Percentiles rank a stretch among this genome's conserved stretches.
Evolutionary conservation across 495 filamentous ascomycete genomes (phyloP).

Genomic region (Penicillium psychrofluorescens): DNA sequence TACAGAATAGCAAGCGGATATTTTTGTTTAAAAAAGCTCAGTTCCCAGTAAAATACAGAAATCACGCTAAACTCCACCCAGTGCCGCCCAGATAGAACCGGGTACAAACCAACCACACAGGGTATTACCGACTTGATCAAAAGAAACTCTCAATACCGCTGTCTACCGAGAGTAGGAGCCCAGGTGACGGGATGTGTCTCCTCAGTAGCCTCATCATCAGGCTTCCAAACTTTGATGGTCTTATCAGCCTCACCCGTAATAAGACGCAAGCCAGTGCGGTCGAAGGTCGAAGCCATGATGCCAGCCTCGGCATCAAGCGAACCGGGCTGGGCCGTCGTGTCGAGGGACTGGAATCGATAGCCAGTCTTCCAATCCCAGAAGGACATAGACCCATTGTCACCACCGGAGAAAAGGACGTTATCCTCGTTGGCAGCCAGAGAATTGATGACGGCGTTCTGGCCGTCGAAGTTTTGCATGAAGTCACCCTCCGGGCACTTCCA

Average conservation of each 20-base stretch:
- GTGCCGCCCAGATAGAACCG: conserved; percentile 14
- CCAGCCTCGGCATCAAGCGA: conserved; percentile 90
- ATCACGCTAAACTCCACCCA: conserved; percentile 26
- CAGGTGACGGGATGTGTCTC: conserved; percentile 90
- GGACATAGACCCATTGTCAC: conserved; percentile 90
- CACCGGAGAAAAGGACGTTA: conserved; percentile 90
- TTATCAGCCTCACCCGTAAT: conserved; percentile 96
- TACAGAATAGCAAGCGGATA: not conserved
- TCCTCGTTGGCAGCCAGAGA: conserved; percentile 89
- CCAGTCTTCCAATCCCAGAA: conserved; percentile 99
- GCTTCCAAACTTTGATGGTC: conserved; percentile 95
- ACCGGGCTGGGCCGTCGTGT: conserved; percentile 90
- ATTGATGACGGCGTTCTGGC: conserved; percentile 94
- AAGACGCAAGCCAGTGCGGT: conserved; percentile 77
- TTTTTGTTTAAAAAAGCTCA: not conserved
- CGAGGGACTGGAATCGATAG: conserved; percentile 76
- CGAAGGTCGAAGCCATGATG: conserved; percentile 87
- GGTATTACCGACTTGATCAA: conserved; percentile 12
- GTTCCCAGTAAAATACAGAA: not conserved
- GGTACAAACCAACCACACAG: conserved; percentile 13
- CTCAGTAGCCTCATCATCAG: conserved; percentile 80
- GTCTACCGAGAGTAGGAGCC: conserved; percentile 73
- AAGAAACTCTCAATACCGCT: conserved; percentile 48
- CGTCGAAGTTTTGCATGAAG: conserved; percentile 99
- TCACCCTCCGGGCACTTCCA: conserved; percentile 98